Evolutionary conservation across 495 filamentous ascomycete species (phyloP), one percentile per base, ranked within the genome.

Genomic region (Parathielavia hyrcaniae): DNA sequence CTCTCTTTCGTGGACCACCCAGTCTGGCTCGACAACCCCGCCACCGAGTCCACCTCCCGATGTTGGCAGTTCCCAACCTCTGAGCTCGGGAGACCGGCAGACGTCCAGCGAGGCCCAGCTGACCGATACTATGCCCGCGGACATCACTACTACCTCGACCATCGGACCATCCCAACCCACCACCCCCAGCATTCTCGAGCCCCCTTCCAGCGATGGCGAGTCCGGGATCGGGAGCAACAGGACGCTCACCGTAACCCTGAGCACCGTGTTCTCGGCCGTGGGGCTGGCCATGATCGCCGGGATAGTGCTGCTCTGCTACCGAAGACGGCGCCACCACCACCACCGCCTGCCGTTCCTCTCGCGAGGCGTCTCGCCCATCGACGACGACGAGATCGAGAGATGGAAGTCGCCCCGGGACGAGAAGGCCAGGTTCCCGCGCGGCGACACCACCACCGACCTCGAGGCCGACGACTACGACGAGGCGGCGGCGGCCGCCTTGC

Each of bases 381-480:
- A 75, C 48, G 77, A 79, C 57, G 77, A 79, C 36, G 77, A 79
- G 60, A 79, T 79, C 49, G 77, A 72, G 43, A 75, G 73, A 19
- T 79, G 77, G 77, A 79, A 78, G 47, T 62, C 67, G 12, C 64
- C 70, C 1, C 52, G 64, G 19, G 51, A 30, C 22, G 67, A 70
- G 38, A 67, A 70, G 53, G 53, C 40, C 14, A 53, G 45, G 2
- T 53, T 57, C 34, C 53, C 36, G 34, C 57, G 44, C 50, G 62
- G 26, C 16, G 62, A 62, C 17, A 62, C n/a, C n/a, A n/a, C n/a
- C n/a, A n/a, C 64, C 14, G 67, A 64, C 34, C 49, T 55, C 11
- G 65, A 61, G 48, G 59, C 55, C n/a, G 59, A 62, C n/a, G n/a
- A n/a, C n/a, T n/a, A n/a, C n/a, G n/a, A n/a, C n/a, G n/a, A n/a